Evolutionary conservation across 2,329 filamentous ascomycete species (phyloP).

Genomic region (Ceratocystis ficicola): DNA sequence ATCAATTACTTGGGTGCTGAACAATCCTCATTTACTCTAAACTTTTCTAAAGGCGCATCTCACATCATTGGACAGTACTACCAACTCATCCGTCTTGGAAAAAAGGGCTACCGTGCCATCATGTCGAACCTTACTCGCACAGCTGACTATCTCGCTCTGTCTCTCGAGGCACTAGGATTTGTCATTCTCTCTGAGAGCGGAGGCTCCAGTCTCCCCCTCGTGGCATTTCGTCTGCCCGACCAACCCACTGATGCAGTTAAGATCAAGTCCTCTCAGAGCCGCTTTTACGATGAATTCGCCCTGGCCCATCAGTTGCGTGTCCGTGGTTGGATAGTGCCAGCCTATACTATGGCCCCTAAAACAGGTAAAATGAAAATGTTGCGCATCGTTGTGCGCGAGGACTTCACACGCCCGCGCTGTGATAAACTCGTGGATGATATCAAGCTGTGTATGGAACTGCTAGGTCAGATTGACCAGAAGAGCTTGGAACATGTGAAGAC

Average conservation of each 20-base stretch:
- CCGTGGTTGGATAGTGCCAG: conserved; percentile 84
- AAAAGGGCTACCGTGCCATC: conserved; percentile 81
- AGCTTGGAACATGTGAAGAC: conserved; percentile 57
- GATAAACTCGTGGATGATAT: conserved; percentile 69
- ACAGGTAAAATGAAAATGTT: conserved; percentile 78
- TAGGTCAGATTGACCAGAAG: conserved; percentile 63
- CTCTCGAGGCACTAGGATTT: conserved; percentile 65
- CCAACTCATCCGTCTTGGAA: conserved; percentile 87
- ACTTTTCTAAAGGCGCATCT: conserved; percentile 90
- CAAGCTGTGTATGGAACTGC: conserved; percentile 58
- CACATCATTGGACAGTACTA: conserved; percentile 97
- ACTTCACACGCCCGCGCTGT: conserved; percentile 73
- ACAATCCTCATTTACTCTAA: conserved; percentile 89
- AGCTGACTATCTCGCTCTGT: conserved; percentile 70
- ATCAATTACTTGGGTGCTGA: conserved; percentile 97
- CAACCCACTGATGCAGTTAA: conserved; percentile 34
- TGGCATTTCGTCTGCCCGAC: conserved; percentile 67
- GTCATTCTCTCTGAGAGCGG: conserved; percentile 72
- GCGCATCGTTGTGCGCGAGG: conserved; percentile 82
- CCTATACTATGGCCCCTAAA: conserved; percentile 93
- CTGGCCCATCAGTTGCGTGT: conserved; percentile 76
- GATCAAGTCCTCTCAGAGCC: conserved; percentile 34
- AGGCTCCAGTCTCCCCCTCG: conserved; percentile 72
- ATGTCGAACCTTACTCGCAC: conserved; percentile 89
- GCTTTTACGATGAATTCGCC: conserved; percentile 60